Conservation (phyloP, 169 alveolate species). For the Cryptosporidium andersoni region DNA sequence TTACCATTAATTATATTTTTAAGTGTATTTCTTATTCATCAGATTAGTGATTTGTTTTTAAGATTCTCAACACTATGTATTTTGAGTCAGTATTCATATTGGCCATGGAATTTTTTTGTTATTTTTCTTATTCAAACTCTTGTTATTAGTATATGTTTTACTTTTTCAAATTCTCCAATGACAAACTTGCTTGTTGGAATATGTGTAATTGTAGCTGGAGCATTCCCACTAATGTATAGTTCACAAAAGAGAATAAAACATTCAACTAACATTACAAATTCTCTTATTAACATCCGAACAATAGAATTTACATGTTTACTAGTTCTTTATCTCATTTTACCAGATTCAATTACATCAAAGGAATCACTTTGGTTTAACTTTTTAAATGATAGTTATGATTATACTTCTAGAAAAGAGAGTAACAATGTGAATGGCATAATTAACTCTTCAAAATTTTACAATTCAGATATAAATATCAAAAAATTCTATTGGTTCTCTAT, state of each 20-base stretch:
- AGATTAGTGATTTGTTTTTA: conserved; percentile 17
- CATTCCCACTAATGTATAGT: conserved; percentile 18
- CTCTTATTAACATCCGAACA: conserved; percentile 36
- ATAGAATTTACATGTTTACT: conserved; percentile 39
- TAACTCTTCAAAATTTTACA: neutral
- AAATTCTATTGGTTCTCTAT: conserved; percentile 22
- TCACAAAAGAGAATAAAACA: conserved; percentile 62
- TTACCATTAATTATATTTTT: conserved; percentile 2
- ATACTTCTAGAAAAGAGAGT: conserved; percentile 7
- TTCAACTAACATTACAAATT: conserved; percentile 9
- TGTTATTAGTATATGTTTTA: conserved; percentile 31
- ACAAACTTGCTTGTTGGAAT: conserved; percentile 52
- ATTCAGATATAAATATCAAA: conserved; percentile 1
- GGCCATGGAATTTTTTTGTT: conserved; percentile 69
- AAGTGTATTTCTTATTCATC: conserved; percentile 12
- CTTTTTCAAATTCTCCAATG: conserved; percentile 65
- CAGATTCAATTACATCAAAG: neutral
- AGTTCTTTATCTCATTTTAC: conserved; percentile 16
- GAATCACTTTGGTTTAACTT: conserved; percentile 6
- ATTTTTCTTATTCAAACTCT: conserved; percentile 12
- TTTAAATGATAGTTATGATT: neutral
- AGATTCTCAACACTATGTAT: conserved; percentile 15
- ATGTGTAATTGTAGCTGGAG: conserved; percentile 34
- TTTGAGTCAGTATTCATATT: conserved; percentile 22
- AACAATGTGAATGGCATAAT: neutral